Evolutionary conservation across 371 early-diverging fungal species (phyloP), one percentile per base, ranked within the genome.

Genomic region (Mortierella sp.): DNA sequence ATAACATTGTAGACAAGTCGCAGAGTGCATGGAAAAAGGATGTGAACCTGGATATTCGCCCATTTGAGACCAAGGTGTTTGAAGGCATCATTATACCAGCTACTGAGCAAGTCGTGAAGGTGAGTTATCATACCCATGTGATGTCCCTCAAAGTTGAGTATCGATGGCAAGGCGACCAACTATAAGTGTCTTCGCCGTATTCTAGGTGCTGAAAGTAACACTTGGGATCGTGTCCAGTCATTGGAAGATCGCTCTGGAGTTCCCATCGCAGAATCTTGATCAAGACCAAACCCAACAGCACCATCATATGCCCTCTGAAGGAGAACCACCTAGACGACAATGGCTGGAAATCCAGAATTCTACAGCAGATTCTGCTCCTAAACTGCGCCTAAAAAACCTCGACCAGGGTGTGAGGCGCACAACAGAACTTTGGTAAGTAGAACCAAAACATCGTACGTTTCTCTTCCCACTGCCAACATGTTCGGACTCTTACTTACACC

Each of bases 21-120:
- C 49, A 58, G 19, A 49, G 51, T 19, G 56, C 71, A 2, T 83
- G 79, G 81, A 65, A 69, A 12, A 65, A 81, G 31, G 21, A 42
- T 6, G 82, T 71, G 23, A 81, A 88, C 60, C 66, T 93, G 47
- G 70, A 80, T 18, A 58, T 94, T 16, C 55, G 51, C 9, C 85
- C 88, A 28, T 82, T 82, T 38, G 83, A 82, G 48, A 86, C 76
- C 24, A 86, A 85, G 34, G 89, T 90, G 0, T 68, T 91, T 49
- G 90, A 94, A 74, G 89, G 91, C 5, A 53, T 55, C 9, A 60
- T 93, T n/a, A 31, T 80, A 1, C 90, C 93, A 1, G 63, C 74
- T 42, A 83, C 82, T 23, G 86, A 86, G 24, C 85, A 85, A 18
- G 89, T 86, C n/a, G 48, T 93, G 7, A 87, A 88, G 82, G 89